These are phyloP conservation scores for Hymenoscyphus repandus DNA, from an alignment of 2,329 filamentous ascomycete genomes.

Conservation along the genomic window DNA sequence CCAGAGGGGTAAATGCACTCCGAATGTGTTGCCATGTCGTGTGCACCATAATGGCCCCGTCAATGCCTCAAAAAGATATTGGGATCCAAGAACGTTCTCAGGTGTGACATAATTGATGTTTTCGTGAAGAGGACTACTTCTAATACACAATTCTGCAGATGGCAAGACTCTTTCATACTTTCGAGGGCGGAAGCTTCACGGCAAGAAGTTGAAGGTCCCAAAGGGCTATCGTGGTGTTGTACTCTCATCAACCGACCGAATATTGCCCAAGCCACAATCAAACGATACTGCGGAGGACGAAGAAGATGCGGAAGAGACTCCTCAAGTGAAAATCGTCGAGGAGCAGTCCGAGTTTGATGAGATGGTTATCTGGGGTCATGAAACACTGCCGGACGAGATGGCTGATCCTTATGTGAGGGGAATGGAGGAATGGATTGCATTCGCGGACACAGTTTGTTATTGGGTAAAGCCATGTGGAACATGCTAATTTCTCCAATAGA, in stretches of 20 bases:
- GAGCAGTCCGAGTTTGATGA: slow-evolving; percentile 65
- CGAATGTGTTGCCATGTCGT: slow-evolving; percentile 74
- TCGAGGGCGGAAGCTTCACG: slow-evolving; percentile 73
- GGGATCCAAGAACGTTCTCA: slow-evolving; percentile 52
- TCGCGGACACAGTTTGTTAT: slow-evolving; percentile 60
- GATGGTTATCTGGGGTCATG: slow-evolving; percentile 81
- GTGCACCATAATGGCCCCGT: slow-evolving; percentile 74
- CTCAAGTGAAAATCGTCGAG: slow-evolving; percentile 53
- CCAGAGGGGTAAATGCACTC: slow-evolving; percentile 26
- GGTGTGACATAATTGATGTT: slow-evolving; percentile 30
- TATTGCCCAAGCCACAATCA: slow-evolving; percentile 24
- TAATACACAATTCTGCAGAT: slow-evolving; percentile 35
- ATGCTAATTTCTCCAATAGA: slow-evolving; percentile 8
- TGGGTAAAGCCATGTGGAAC: background rate
- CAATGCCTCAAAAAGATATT: slow-evolving; percentile 60
- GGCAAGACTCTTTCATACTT: slow-evolving; percentile 58
- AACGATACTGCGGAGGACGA: slow-evolving; percentile 36
- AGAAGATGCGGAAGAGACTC: slow-evolving; percentile 42
- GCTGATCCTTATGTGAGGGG: slow-evolving; percentile 68
- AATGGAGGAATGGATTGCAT: slow-evolving; percentile 73
- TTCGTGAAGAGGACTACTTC: background rate
- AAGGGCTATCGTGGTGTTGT: slow-evolving; percentile 65
- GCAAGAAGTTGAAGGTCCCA: slow-evolving; percentile 61
- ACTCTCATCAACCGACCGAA: slow-evolving; percentile 42
- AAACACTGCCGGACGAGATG: slow-evolving; percentile 54